Conservation (phyloP, 2,329 filamentous ascomycete genomes). For the Cordyceps farinosa region DNA sequence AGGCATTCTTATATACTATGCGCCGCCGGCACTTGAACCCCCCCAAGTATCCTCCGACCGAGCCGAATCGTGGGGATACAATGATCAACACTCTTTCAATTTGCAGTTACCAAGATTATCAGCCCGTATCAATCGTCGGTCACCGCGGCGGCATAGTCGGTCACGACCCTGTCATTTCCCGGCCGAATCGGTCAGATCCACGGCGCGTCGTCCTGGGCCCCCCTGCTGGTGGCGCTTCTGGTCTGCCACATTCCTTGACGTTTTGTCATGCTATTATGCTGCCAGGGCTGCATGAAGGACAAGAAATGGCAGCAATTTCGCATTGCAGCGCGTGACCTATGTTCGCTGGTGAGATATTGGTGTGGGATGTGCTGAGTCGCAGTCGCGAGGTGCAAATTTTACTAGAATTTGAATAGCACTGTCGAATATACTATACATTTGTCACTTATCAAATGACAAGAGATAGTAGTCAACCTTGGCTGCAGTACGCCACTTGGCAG, state of each 20-base stretch:
- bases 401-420: too few species aligned
- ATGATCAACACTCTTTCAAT: background rate
- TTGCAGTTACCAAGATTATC: background rate
- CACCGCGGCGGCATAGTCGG: background rate
- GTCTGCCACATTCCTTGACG: constrained; percentile 2
- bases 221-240: background rate
- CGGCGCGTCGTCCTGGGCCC: background rate
- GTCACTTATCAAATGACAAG: too few species aligned
- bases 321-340: too few species aligned
- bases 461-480: background rate
- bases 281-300: background rate
- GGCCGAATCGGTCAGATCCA: background rate
- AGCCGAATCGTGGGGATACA: background rate
- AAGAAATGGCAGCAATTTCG: too few species aligned
- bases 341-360: too few species aligned
- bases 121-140: background rate
- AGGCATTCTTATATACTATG: background rate
- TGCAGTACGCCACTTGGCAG: background rate
- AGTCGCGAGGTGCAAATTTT: too few species aligned
- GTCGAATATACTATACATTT: too few species aligned
- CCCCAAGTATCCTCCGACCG: background rate
- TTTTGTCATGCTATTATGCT: background rate
- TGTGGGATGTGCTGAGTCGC: too few species aligned
- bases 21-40: background rate
- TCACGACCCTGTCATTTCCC: background rate